phyloP scores from a whole-genome alignment of 1,284 basidiomycete genomes.

The Melanopsichium pennsylvanicum region DNA sequence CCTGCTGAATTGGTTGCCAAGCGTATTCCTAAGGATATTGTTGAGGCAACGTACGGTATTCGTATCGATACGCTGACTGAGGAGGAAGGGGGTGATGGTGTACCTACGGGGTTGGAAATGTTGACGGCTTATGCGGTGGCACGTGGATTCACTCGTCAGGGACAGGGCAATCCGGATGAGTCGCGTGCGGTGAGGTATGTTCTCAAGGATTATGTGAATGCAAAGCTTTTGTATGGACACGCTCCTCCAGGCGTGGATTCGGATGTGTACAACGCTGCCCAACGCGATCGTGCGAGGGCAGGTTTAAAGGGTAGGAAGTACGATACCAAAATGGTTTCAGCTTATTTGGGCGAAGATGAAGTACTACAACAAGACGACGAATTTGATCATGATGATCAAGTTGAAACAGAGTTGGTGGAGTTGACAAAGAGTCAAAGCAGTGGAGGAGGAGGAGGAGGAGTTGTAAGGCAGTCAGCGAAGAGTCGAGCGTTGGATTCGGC shows the following conservation, averaged over 20 bases:
- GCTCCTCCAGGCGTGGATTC: slow-evolving; percentile 75
- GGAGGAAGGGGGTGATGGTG: slow-evolving; percentile 86
- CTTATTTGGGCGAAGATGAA: slow-evolving; percentile 29
- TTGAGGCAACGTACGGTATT: slow-evolving; percentile 90
- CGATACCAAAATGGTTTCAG: slow-evolving; percentile 20
- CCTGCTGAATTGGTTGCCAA: slow-evolving; percentile 82
- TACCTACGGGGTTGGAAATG: slow-evolving; percentile 81
- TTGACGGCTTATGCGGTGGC: slow-evolving; percentile 80
- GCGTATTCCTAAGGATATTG: slow-evolving; percentile 82
- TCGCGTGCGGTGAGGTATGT: slow-evolving; percentile 90
- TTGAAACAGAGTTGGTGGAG: no score
- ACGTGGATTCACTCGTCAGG: slow-evolving; percentile 90
- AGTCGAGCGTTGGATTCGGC: slow-evolving; percentile 75
- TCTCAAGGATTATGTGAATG: slow-evolving; percentile 97
- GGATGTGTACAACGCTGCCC: slow-evolving; percentile 79
- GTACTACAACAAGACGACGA: slow-evolving; percentile 36
- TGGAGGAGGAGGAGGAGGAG: no score
- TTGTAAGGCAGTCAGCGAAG: slow-evolving; percentile 23
- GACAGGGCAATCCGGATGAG: slow-evolving; percentile 97
- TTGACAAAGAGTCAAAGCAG: no score
- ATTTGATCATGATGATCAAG: slow-evolving; percentile 10
- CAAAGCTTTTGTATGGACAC: slow-evolving; percentile 88
- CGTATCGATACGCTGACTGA: slow-evolving; percentile 74
- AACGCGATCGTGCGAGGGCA: slow-evolving; percentile 73
- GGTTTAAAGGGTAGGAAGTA: slow-evolving; percentile 53